Evolutionary conservation across 2,329 filamentous ascomycete genomes (phyloP).

Genomic region (Venturia carpophila): DNA sequence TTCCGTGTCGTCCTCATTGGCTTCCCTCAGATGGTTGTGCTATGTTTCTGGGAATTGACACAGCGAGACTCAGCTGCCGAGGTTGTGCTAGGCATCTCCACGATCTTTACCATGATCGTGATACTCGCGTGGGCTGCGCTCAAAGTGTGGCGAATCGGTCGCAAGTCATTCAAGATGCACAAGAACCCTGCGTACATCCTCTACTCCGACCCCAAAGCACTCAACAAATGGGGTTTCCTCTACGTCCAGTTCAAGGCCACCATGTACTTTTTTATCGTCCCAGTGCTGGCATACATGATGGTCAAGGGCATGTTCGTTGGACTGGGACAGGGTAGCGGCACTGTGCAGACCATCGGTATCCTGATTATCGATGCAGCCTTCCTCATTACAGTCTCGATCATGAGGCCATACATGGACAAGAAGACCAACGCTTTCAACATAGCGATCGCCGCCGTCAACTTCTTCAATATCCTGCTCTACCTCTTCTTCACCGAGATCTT

Average conservation of each 20-base stretch:
- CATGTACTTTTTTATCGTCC: constrained; percentile 90
- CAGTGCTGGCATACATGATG: constrained; percentile 68
- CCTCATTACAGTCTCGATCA: constrained; percentile 67
- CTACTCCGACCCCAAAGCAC: constrained; percentile 84
- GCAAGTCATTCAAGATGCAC: constrained; percentile 82
- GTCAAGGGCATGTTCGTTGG: constrained; percentile 85
- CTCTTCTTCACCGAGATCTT: constrained; percentile 85
- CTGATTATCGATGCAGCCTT: constrained; percentile 74
- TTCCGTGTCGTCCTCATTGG: constrained; percentile 86
- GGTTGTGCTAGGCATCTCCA: constrained; percentile 80
- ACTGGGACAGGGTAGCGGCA: constrained; percentile 62
- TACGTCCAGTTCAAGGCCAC: constrained; percentile 96
- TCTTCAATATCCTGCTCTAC: constrained; percentile 81
- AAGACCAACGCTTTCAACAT: constrained; percentile 97
- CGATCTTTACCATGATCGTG: constrained; percentile 70
- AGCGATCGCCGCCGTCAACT: constrained; percentile 80
- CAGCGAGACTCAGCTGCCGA: constrained; percentile 76
- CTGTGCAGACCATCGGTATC: constrained; percentile 72
- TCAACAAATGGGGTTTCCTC: constrained; percentile 98
- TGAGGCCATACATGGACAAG: constrained; percentile 98
- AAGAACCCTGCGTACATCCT: constrained; percentile 96
- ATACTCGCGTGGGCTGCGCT: constrained; percentile 78
- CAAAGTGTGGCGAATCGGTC: constrained; percentile 84
- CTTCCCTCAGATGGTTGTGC: constrained; percentile 81
- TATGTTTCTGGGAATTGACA: constrained; percentile 92